Conservation (phyloP, 1,284 basidiomycete species). For the Papiliotrema nemorosa region DNA sequence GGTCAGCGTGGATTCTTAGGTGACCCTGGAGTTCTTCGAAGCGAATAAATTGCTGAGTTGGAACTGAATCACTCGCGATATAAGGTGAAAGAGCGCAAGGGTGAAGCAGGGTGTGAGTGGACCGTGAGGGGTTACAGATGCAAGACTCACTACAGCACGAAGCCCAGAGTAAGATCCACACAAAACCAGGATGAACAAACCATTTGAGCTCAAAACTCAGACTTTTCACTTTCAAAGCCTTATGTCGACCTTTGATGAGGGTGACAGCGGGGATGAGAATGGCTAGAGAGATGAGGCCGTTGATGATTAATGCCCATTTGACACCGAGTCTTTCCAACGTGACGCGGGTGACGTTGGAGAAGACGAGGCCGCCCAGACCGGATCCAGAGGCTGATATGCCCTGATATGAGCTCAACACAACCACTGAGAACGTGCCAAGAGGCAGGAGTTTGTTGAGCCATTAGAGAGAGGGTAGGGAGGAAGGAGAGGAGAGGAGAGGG, state of each 20-base stretch:
- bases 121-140: neutral
- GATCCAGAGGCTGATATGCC: slow-evolving; percentile 34
- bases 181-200: slow-evolving; percentile 32
- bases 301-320: slow-evolving; percentile 26
- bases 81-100: neutral
- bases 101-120: neutral
- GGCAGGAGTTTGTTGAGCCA: neutral
- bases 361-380: slow-evolving; percentile 18
- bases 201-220: slow-evolving; percentile 32
- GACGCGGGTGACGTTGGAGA: slow-evolving; percentile 15
- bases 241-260: slow-evolving; percentile 38
- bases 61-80: too few relatives aligned
- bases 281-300: slow-evolving; percentile 24
- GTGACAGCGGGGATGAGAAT: slow-evolving; percentile 26
- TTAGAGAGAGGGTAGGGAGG: neutral
- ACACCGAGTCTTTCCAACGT: slow-evolving; percentile 25
- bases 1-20: neutral
- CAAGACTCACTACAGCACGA: slow-evolving; percentile 22
- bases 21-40: neutral
- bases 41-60: neutral
- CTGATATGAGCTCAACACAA: slow-evolving; percentile 32
- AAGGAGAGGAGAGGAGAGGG: neutral
- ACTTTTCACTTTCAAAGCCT: slow-evolving; percentile 27
- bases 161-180: slow-evolving; percentile 38
- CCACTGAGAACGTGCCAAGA: neutral